Evolutionary conservation across 768 basidiomycete genomes (phyloP), one percentile per base, ranked within the genome.

Genomic region (Leccinellum rugosiceps): DNA sequence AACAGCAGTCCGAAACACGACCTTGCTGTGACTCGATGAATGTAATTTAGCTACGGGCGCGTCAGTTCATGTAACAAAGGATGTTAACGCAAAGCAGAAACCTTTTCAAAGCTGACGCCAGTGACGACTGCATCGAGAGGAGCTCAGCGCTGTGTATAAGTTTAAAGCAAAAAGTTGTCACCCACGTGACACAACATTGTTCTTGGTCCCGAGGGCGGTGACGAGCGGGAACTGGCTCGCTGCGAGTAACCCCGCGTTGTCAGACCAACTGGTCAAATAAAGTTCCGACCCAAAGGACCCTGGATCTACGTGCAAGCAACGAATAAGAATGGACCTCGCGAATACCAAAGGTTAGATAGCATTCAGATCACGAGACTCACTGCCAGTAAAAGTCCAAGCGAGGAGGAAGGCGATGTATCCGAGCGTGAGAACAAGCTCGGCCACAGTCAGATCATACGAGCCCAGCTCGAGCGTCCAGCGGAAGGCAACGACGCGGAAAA

Each of bases 11-110:
- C 69, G 41, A 78, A 75, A 30, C 81, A 67, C 2, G 76, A 71
- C 3, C 84, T 76, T 11, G 81, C 81, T 1, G 72, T 64, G 58
- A 81, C 77, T 4, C 83, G 78, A 63, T 86, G 84, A 4, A 76
- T 32, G 23, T 65, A 75, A 56, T 77, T 78, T 3, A 77, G 61
- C 76, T 77, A 17, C 17, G n/a, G 14, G 32, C 2, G 3, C 1
- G 35, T 69, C 19, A 72, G 47, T 31, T 17, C 17, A 43, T 30
- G 0, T 21, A 10, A 13, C 9, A 11, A 31, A 47, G 9, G 23
- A 23, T 15, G 17, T 0, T 1, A 28, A 38, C 38, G 26, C 14
- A 17, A 53, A 6, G 19, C 19, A 7, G 1, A 2, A 28, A 72
- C 70, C 65, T 63, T 71, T 5, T 73, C 70, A 44, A 70, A 62